Evolutionary conservation across 768 basidiomycete genomes (phyloP), one percentile per base, ranked within the genome.

Genomic region (Suillus fuscotomentosus): DNA sequence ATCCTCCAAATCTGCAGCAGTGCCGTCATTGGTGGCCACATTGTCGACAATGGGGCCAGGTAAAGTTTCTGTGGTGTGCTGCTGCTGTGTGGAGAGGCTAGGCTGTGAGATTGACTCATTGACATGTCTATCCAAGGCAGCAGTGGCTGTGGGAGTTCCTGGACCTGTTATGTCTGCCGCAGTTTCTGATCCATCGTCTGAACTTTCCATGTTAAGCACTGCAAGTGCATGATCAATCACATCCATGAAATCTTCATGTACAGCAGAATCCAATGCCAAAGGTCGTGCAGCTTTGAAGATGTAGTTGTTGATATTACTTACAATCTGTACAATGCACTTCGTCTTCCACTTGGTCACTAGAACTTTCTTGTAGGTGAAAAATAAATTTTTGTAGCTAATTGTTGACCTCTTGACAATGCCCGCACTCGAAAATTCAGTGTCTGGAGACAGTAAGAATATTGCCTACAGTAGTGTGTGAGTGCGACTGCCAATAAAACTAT

Each of bases 281-380:
- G 42, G 41, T 42, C 6, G 1, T 31, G 60, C 42, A 39, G 31
- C 42, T 47, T 47, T 34, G 41, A 60, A 60, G 31, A 60, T 34
- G 47, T 15, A 60, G 47, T 48, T 13, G 47, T 48, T 24, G 47
- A 48, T 48, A 48, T 48, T 48, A 48, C 13, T 51, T 51, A 51
- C 50, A 51, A 51, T 51, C 22, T 42, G 42, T 42, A 31, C 17
- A 9, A 60, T 47, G 60, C 6, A 17, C 27, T 39, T 34, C 4
- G 15, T 60, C 8, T 60, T n/a, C 60, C 60, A 60, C 24, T 60
- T 42, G 17, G 41, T 17, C 22, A 60, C 47, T 20, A 60, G 42
- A n/a, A 60, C 42, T 13, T 42, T 42, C 60, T 60, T 60, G 9
- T 60, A 60, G 5, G 15, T 42, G 42, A 31, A 36, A 31, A 60